A percentile compares a stretch with the other conserved stretches of the same genome.
phyloP scores from a whole-genome alignment of 441 rosid species.

The Pelargonium fulgidum region DNA sequence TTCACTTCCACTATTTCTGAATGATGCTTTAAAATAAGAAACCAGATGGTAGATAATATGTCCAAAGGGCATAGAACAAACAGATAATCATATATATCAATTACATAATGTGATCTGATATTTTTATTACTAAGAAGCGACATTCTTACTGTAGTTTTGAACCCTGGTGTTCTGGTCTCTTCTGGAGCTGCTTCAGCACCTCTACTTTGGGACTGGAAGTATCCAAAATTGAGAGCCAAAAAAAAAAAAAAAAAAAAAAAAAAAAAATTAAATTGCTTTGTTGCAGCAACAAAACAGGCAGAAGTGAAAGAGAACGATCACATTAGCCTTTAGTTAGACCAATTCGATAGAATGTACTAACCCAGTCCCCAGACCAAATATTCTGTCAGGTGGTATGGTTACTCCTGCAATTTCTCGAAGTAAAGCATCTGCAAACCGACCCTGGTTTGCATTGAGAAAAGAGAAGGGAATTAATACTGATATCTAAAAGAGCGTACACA shows the following conservation, averaged over 20 bases:
- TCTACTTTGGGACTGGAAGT: slow-evolving; percentile 70
- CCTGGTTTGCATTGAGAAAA: slow-evolving; percentile 27
- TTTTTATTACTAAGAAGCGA: background rate
- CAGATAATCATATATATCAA: background rate
- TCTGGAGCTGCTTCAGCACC: slow-evolving; percentile 75
- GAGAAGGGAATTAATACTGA: background rate
- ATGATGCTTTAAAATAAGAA: background rate
- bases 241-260: slow-evolving; percentile 9
- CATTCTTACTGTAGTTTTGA: slow-evolving; percentile 54
- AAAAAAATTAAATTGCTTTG: background rate
- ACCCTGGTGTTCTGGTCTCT: slow-evolving; percentile 74
- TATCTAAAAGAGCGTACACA: background rate
- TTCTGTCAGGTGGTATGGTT: slow-evolving; percentile 63
- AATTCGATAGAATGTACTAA: slow-evolving; percentile 31
- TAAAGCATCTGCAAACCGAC: slow-evolving; percentile 79
- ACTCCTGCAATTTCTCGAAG: slow-evolving; percentile 68
- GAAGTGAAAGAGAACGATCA: background rate
- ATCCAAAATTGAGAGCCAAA: slow-evolving; percentile 5
- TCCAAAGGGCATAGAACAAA: background rate
- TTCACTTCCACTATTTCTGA: background rate
- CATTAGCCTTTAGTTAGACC: slow-evolving; percentile 3
- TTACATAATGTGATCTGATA: background rate
- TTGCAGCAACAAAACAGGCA: background rate
- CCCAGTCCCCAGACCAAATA: slow-evolving; percentile 83
- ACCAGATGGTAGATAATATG: background rate